phyloP scores from a whole-genome alignment of 1,139 yeast species.

The Geotrichum histeridarum region DNA sequence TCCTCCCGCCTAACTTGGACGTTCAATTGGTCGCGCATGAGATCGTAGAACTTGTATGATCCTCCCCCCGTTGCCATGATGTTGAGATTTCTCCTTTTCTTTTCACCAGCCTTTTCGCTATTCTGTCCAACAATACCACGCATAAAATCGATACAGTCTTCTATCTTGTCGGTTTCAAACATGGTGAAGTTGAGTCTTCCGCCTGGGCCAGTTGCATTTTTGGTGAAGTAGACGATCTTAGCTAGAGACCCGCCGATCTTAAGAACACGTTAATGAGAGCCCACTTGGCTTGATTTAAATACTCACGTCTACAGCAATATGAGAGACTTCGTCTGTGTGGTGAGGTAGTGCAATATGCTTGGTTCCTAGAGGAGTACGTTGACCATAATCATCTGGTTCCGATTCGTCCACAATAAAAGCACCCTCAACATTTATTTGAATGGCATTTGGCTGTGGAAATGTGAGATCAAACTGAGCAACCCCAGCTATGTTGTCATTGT shows the following conservation, averaged over 20 bases:
- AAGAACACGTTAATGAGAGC: neutral
- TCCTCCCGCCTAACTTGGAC: conserved; percentile 55
- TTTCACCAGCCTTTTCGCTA: conserved; percentile 23
- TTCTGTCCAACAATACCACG: conserved; percentile 45
- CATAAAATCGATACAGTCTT: conserved; percentile 64
- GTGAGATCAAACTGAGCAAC: conserved; percentile 28
- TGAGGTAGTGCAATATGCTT: conserved; percentile 59
- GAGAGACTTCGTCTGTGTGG: conserved; percentile 54
- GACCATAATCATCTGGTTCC: conserved; percentile 33
- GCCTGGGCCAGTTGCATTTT: conserved; percentile 45
- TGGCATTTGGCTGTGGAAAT: conserved; percentile 41
- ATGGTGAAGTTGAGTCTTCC: conserved; percentile 78
- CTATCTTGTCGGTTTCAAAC: conserved; percentile 78
- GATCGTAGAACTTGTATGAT: conserved; percentile 75
- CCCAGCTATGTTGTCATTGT: conserved; percentile 5
- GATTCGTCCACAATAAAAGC: conserved; percentile 45
- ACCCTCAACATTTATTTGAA: conserved; percentile 44
- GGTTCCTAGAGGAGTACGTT: conserved; percentile 35
- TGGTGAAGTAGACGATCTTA: conserved; percentile 76
- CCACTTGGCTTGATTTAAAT: neutral
- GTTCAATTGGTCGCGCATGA: conserved; percentile 53
- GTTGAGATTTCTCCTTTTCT: conserved; percentile 44
- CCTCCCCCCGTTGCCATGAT: conserved; percentile 99
- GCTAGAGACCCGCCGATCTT: conserved; percentile 89
- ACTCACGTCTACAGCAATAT: conserved; percentile 51